Conservation (phyloP, 805 yeast genomes). For the Ogataea corticis region DNA sequence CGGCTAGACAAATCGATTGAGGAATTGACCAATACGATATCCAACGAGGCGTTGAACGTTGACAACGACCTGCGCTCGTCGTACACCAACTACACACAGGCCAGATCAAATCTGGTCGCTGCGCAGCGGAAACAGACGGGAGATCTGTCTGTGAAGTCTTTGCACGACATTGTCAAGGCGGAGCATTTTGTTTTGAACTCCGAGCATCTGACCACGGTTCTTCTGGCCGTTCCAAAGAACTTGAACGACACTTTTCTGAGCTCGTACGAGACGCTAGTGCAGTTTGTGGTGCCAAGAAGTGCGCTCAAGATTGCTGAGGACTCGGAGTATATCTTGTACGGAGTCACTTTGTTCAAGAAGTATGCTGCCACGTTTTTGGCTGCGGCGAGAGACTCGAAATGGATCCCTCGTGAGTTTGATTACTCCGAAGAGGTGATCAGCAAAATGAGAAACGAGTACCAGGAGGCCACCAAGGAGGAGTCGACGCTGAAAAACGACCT, state of each 20-base stretch:
- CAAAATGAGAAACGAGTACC: slow-evolving; percentile 75
- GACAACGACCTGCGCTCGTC: slow-evolving; percentile 83
- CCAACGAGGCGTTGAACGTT: slow-evolving; percentile 76
- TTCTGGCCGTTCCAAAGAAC: slow-evolving; percentile 82
- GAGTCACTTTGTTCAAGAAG: slow-evolving; percentile 85
- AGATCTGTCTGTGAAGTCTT: slow-evolving; percentile 84
- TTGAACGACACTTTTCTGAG: slow-evolving; percentile 59
- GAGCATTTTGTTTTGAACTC: slow-evolving; percentile 82
- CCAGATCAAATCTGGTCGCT: slow-evolving; percentile 79
- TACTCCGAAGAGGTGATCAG: slow-evolving; percentile 78
- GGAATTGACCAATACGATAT: slow-evolving; percentile 66
- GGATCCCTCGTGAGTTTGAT: slow-evolving; percentile 89
- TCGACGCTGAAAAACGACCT: slow-evolving; percentile 72
- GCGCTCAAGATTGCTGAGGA: slow-evolving; percentile 73
- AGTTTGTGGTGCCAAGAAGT: slow-evolving; percentile 89
- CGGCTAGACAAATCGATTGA: slow-evolving; percentile 81
- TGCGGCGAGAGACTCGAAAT: slow-evolving; percentile 79
- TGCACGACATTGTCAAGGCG: slow-evolving; percentile 84
- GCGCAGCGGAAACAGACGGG: slow-evolving; percentile 94
- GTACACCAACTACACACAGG: slow-evolving; percentile 73
- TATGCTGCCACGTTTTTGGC: slow-evolving; percentile 65
- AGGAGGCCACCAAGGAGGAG: slow-evolving; percentile 73
- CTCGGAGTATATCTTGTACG: slow-evolving; percentile 68
- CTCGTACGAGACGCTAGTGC: slow-evolving; percentile 72
- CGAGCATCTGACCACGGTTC: slow-evolving; percentile 82